Evolutionary conservation across 2,329 filamentous ascomycete genomes (phyloP).

Genomic region (Thielaviopsis euricoi): DNA sequence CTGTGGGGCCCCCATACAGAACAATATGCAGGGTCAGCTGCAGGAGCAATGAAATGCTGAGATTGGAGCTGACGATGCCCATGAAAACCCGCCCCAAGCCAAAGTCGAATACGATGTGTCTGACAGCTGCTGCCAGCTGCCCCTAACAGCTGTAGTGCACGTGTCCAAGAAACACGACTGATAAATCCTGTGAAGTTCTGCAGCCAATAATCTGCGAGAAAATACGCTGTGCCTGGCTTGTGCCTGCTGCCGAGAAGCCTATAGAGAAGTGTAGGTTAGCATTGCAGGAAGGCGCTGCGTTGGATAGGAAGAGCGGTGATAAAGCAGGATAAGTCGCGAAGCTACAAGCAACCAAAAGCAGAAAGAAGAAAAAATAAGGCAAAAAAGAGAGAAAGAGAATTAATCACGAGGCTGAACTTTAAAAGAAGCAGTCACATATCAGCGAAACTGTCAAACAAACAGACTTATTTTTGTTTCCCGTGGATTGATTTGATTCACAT

Average conservation of each 20-base stretch:
- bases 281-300: not conserved
- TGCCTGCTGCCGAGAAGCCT: not conserved
- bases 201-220: not conserved
- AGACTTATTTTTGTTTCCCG: not conserved
- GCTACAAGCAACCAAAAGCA: not conserved
- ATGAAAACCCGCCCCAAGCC: not conserved
- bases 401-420: not conserved
- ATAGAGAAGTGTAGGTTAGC: not conserved
- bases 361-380: not conserved
- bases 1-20: not conserved
- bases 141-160: not conserved
- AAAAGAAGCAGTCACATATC: not conserved
- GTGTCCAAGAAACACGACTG: not conserved
- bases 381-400: not conserved
- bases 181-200: not conserved
- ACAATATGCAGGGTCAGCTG: not conserved
- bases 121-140: not conserved
- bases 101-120: not conserved
- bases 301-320: not conserved
- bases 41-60: not conserved
- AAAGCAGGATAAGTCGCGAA: not conserved
- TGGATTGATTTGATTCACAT: not conserved
- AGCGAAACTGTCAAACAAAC: not conserved
- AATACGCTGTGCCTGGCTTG: not conserved
- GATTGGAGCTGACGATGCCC: not conserved